Evolutionary conservation across 345 rosid species (phyloP), one percentile per base, ranked within the genome.

Genomic region (Sisymbrium irio): DNA sequence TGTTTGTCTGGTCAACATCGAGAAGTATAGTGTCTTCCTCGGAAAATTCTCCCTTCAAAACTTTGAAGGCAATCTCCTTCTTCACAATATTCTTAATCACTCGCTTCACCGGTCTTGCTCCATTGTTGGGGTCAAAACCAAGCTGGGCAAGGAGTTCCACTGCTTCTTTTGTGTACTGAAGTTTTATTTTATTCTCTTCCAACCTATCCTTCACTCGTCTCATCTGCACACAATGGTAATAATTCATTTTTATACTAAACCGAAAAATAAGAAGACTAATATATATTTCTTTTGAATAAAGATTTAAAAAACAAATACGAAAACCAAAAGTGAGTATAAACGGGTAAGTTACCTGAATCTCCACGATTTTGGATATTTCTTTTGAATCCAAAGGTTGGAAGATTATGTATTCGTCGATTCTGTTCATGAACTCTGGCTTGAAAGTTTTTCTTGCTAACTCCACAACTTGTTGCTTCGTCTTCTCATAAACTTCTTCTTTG

Each of bases 361-460:
- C 94, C 3, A 88, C 99, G 30, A 95, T 88, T 76, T 82, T 90
- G 56, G 78, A 79, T 72, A 95, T 92, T 83, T 90, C 89, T 49
- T 62, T 79, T 40, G 87, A 72, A 75, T 95, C 97, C 60, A 92
- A 58, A 7, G 96, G 98, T 85, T 90, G 94, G 84, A 95, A 95
- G 19, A 95, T 97, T 10, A 90, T 95, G 77, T 90, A 95, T 69
- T 95, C 97, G 11, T 95, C 97, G n/a, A 92, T 87, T 36, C 96
- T 78, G 63, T 95, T 95, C 97, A 95, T 84, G 76, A 95, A 95
- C 66, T 95, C 96, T 0, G 97, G 96, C 22, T 92, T 86, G 69
- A 95, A 95, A 60, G 87, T 92, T 71, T 92, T 86, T 73, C 97
- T 88, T 4, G 98, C 99, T 78, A 87, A 69, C 62, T 95, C 97